These are phyloP conservation scores for Diaporthe nobilis DNA, from an alignment of 2,329 filamentous ascomycete genomes.

Conservation along the genomic window DNA sequence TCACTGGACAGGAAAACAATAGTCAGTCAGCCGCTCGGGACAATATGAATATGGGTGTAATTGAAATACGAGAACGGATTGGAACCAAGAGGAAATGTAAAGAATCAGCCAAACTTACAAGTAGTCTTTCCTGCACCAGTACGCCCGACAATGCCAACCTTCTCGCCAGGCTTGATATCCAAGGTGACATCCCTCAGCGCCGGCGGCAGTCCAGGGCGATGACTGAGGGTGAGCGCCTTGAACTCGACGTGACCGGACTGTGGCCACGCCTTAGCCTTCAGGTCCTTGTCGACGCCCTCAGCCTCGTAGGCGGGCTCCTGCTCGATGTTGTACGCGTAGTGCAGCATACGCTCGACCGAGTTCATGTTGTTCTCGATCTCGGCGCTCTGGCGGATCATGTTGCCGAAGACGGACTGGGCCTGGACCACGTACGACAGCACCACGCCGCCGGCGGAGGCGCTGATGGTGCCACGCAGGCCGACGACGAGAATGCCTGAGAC, in stretches of 20 bases:
- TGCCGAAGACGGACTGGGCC: slow-evolving; percentile 70
- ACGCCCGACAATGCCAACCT: slow-evolving; percentile 75
- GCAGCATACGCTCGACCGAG: slow-evolving; percentile 75
- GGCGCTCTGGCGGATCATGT: slow-evolving; percentile 67
- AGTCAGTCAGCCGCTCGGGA: not conserved
- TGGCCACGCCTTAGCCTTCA: slow-evolving; percentile 69
- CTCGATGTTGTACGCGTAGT: slow-evolving; percentile 74
- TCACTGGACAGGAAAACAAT: not conserved
- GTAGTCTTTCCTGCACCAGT: slow-evolving; percentile 88
- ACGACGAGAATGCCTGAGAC: slow-evolving; percentile 76
- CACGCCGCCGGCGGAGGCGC: slow-evolving; percentile 74
- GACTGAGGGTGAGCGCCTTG: slow-evolving; percentile 76
- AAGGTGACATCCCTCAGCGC: slow-evolving; percentile 74
- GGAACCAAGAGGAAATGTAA: not conserved
- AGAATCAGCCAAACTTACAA: slow-evolving; percentile 16
- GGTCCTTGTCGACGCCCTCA: slow-evolving; percentile 44
- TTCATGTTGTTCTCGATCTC: slow-evolving; percentile 82
- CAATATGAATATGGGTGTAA: not conserved
- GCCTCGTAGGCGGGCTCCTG: slow-evolving; percentile 69
- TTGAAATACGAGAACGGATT: not conserved
- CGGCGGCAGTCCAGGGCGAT: slow-evolving; percentile 75
- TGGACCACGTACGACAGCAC: slow-evolving; percentile 77
- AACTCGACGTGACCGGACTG: slow-evolving; percentile 77
- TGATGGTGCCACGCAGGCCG: slow-evolving; percentile 72
- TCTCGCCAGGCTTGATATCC: slow-evolving; percentile 30